Conservation (phyloP, 208 protist genomes). For the Perkinsela sp. region DNA sequence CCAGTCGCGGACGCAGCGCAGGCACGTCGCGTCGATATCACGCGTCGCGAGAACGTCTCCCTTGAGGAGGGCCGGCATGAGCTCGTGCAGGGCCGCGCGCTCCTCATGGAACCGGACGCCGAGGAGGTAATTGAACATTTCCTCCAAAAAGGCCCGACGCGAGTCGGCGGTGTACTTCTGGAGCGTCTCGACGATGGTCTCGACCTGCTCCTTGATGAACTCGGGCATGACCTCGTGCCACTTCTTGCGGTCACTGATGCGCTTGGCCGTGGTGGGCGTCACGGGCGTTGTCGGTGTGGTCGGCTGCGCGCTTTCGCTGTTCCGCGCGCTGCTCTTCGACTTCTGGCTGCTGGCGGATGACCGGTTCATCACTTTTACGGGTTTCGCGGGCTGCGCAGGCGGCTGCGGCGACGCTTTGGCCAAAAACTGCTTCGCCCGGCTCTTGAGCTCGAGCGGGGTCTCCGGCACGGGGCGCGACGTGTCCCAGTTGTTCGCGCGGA, state of each 20-base stretch:
- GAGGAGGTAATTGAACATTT: conserved; percentile 1
- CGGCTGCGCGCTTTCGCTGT: background rate
- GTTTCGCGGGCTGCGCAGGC: background rate
- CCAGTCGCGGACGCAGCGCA: background rate
- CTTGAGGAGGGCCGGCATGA: background rate
- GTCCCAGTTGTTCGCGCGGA: background rate
- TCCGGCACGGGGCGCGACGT: background rate
- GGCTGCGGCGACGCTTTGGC: background rate
- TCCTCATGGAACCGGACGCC: background rate
- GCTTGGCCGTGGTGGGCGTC: background rate
- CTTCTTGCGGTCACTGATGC: background rate
- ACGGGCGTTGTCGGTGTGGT: background rate
- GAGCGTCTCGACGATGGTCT: background rate
- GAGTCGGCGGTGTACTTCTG: background rate
- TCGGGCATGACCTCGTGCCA: background rate
- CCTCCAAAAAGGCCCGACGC: background rate
- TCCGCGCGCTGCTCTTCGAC: background rate
- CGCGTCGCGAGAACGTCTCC: background rate
- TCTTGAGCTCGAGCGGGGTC: background rate
- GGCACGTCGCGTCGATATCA: background rate
- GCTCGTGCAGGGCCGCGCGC: background rate
- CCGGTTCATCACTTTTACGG: background rate
- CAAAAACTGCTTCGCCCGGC: background rate
- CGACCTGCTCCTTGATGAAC: background rate
- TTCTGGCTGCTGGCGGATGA: background rate